Evolutionary conservation across 2,329 filamentous ascomycete genomes (phyloP), one percentile per base, ranked within the genome.

Genomic region (Trichoderma sp.): DNA sequence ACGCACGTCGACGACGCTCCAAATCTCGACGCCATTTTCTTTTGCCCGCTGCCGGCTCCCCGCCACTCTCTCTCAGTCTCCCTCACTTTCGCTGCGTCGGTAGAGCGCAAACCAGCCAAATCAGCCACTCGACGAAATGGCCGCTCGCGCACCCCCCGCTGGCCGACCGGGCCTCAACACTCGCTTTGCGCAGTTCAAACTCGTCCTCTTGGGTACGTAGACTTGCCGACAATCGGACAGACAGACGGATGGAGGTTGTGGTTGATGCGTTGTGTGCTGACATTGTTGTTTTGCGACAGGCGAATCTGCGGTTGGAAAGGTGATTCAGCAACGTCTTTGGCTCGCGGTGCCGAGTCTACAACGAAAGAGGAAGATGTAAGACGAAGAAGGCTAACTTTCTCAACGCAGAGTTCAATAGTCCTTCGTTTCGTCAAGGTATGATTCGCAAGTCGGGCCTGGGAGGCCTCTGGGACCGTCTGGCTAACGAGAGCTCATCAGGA

Each of bases 291-390:
- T 65, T 65, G 69, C 63, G 71, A 58, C 77, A 98, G 94, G 95
- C 78, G 95, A 99, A 84, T 99, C 95, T 72, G 95, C 95, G 66
- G 95, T 99, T 66, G 95, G 95, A 89, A 99, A 99, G 91, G 92
- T 96, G 80, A 71, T 39, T 70, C 65, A 43, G 58, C 15, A 44
- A 45, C 54, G 19, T 17, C 34, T 30, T 52, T 58, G 34, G 24
- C 44, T 34, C 34, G 7, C 41, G 28, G 43, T 10, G 60, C 48
- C 30, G 52, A 44, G 59, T 30, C 7, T 19, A 24, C 1, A 39
- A 24, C 12, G 5, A 10, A 34, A 34, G 17, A n/a, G 30, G 17
- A 52, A 52, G 50, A 52, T 39, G 50, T 21, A 19, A 34, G 28
- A 19, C 12, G 34, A 3, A 52, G 4, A 34, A 34, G 34, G 43